Conservation (phyloP, 2,329 filamentous ascomycete genomes). For the Cercospora beticola region DNA sequence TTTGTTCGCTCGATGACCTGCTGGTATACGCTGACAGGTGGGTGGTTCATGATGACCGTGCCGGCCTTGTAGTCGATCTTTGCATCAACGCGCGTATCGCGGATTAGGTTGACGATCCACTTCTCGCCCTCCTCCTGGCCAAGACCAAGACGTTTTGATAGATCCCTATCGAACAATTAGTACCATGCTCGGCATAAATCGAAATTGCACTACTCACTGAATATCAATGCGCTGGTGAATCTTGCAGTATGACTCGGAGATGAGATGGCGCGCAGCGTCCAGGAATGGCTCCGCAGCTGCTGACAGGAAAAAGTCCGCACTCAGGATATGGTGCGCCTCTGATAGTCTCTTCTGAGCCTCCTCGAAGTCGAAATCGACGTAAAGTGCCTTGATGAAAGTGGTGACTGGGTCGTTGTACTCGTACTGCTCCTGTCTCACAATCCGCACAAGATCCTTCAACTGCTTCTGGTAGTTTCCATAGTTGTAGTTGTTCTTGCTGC, state of each 20-base stretch:
- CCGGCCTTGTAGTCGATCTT: constrained; percentile 99
- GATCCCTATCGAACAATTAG: constrained; percentile 57
- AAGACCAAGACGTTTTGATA: constrained; percentile 86
- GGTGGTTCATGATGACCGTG: constrained; percentile 99
- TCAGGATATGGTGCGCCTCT: constrained; percentile 86
- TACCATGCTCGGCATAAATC: neutral
- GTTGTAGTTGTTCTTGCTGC: constrained; percentile 93
- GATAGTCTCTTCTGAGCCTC: constrained; percentile 87
- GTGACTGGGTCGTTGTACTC: constrained; percentile 96
- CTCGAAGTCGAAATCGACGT: constrained; percentile 96
- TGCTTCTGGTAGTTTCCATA: constrained; percentile 98
- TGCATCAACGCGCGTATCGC: constrained; percentile 93
- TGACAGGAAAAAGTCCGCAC: constrained; percentile 92
- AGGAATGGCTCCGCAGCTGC: constrained; percentile 84
- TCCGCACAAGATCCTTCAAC: constrained; percentile 92
- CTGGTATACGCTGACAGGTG: constrained; percentile 96
- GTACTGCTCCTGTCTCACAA: constrained; percentile 95
- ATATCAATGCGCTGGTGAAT: constrained; percentile 99
- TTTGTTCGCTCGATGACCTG: constrained; percentile 99
- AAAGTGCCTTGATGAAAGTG: constrained; percentile 92
- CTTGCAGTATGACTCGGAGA: constrained; percentile 99
- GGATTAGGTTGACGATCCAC: constrained; percentile 99
- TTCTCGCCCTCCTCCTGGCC: constrained; percentile 97
- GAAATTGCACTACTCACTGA: constrained; percentile 53
- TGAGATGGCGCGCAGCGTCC: constrained; percentile 89